Evolutionary conservation across 768 basidiomycete species (phyloP), one percentile per base, ranked within the genome.

Genomic region (Tulasnella sp.): DNA sequence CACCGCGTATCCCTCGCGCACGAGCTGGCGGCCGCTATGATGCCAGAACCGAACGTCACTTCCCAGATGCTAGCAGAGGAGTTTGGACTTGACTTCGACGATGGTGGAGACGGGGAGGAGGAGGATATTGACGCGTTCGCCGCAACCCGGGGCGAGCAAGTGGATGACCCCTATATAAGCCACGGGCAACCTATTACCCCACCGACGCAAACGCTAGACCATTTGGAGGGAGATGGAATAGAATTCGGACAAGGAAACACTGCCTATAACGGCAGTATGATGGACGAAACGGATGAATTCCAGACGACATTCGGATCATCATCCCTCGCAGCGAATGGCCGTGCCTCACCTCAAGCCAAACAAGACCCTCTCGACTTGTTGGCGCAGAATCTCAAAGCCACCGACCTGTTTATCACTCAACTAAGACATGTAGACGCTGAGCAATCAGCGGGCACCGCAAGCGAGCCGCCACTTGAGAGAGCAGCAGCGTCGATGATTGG

Each of bases 11-110:
- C 81, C 13, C 88, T 95, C 42, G 94, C 94, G 5, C 93, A 95
- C 84, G 94, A 95, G 82, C 89, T 95, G 46, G 94, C 94, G 7
- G 90, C 91, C 44, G 94, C 94, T 13, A 87, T 95, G 76, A 92
- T 94, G 90, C 94, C 93, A 32, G 94, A 95, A 84, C 93, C 94
- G 0, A 91, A 88, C 73, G 87, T 89, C 37, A 90, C 92, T 75
- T 94, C 93, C 32, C 91, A 90, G 83, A 84, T 94, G 42, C 86
- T 95, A 6, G 92, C 92, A 16, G 94, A 95, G 84, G 94, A 95
- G 83, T 93, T 95, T 80, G 94, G 94, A 13, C 91, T 95, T 79
- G 94, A 95, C 82, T 94, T 92, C 80, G 94, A 95, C 79, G 93
- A 94, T 82, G 93, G 92, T 69, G 92, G 92, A 39, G 80, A 94